A percentile compares a stretch with the other conserved stretches of the same genome.
These are phyloP conservation scores for Cryptococcus sp. DNA, from an alignment of 1,284 basidiomycete species.

Conservation along the genomic window DNA sequence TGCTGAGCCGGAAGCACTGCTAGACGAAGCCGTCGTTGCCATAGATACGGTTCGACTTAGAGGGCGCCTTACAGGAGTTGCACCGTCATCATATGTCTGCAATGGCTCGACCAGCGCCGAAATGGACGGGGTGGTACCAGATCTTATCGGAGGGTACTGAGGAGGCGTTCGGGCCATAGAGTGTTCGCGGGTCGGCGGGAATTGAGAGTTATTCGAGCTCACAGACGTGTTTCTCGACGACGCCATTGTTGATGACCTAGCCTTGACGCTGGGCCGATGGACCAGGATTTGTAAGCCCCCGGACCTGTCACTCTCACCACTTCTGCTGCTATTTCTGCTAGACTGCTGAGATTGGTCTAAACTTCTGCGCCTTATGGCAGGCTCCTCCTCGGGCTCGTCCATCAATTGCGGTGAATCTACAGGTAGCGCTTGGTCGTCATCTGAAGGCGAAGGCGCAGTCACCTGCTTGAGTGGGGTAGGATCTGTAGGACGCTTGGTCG, in stretches of 20 bases:
- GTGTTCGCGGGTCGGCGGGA: neutral
- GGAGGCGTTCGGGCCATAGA: constrained; percentile 1
- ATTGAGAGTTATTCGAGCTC: neutral
- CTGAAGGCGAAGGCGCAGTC: constrained; percentile 1
- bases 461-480: constrained; percentile 30
- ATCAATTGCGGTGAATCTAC: constrained; percentile 15
- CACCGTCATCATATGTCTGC: neutral
- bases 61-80: neutral
- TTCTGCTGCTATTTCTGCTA: constrained; percentile 4
- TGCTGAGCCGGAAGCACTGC: constrained; percentile 3
- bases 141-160: constrained; percentile 4
- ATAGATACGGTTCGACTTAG: constrained; percentile 4
- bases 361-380: neutral
- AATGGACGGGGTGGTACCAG: constrained; percentile 19
- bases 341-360: neutral
- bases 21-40: constrained; percentile 1
- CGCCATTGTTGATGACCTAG: neutral
- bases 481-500: constrained; percentile 28
- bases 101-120: constrained; percentile 18
- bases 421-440: neutral
- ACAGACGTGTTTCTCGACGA: neutral
- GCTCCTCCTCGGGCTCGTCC: constrained; percentile 14
- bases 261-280: constrained; percentile 5
- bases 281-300: constrained; percentile 10
- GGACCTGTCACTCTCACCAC: neutral